Base-by-base conservation (phyloP, 2,329 filamentous ascomycete genomes). In the Nigrospora oryzae region DNA sequence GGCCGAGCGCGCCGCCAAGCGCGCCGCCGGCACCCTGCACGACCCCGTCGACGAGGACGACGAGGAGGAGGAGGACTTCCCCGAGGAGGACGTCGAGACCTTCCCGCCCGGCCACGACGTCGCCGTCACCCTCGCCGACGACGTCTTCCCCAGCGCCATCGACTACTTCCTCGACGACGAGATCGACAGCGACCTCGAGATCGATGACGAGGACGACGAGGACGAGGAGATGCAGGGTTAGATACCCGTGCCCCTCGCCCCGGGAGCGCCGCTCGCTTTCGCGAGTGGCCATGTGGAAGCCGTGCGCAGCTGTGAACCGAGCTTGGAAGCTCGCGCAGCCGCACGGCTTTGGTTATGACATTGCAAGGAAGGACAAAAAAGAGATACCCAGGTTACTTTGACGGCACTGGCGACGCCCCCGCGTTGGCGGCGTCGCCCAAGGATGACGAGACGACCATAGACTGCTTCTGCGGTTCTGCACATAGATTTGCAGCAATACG, bases 1-100 rank as follows among this genome's bases (percentile, higher is more conserved):
- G 36, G 68, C 65, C 52, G 66, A 71, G 49, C 79, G 77, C 28
- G 66, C 67, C 56, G 61, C 59, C 31, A 63, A 64, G 46, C 56
- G 59, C 23, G 49, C 45, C 44, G 53, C 56, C 42, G 45, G 50
- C 44, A 51, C 51, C 10, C 40, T 49, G 28, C 59, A 61, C 13
- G 60, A 64, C 13, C 65, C 65, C 13, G 62, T 66, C 34, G 58
- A 63, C 19, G 56, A 62, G 12, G 60, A 68, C 46, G 56, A 65
- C 39, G 57, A 60, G 14, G 56, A 64, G 42, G 57, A 58, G 39
- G 55, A 59, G 50, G 52, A 62, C 44, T 54, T 57, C 51, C 52
- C 57, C 40, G 59, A 59, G 51, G 56, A 60, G 50, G 55, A 57
- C 16, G 60, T 58, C 39, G 58, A 52, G 53, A 56, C 54, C 16